Evolutionary conservation across 2,329 filamentous ascomycete genomes (phyloP).

Genomic region (Penicillium sp.): DNA sequence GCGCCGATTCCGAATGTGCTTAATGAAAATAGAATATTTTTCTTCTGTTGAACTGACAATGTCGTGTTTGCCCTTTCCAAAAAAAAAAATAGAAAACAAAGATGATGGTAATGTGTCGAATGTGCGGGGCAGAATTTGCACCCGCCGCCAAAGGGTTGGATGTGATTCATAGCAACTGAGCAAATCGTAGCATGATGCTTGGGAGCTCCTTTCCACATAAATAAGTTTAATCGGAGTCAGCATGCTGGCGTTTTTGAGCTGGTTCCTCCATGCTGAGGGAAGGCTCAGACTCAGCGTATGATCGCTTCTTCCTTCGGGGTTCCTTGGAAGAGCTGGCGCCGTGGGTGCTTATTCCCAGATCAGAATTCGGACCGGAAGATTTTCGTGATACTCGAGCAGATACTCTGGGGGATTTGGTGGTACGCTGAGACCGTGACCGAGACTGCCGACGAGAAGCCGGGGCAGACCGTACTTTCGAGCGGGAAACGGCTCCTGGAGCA

Average conservation of each 20-base stretch:
- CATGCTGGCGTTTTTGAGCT: conserved; percentile 19
- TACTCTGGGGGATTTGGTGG: background rate
- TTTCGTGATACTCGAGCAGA: background rate
- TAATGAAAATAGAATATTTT: background rate
- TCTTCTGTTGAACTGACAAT: background rate
- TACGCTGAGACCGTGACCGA: background rate
- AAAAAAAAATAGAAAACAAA: background rate
- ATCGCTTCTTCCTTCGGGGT: conserved; percentile 16
- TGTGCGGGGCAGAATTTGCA: background rate
- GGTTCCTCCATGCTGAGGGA: conserved; percentile 7
- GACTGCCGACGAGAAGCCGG: conserved; percentile 10
- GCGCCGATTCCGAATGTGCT: conserved; percentile 1
- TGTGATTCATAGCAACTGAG: background rate
- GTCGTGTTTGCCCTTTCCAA: background rate
- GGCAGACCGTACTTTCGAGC: conserved; percentile 6
- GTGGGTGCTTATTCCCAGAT: conserved; percentile 4
- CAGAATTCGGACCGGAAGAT: conserved; percentile 1
- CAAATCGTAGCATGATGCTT: background rate
- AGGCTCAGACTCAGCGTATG: conserved; percentile 15
- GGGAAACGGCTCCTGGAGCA: conserved; percentile 5
- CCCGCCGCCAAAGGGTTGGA: background rate
- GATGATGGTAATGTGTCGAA: background rate
- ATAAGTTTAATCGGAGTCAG: conserved; percentile 15
- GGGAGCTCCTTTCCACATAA: background rate
- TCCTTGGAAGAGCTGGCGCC: conserved; percentile 1